phyloP scores from a whole-genome alignment of 1,139 yeast species.

The Candida frijolesensis region DNA sequence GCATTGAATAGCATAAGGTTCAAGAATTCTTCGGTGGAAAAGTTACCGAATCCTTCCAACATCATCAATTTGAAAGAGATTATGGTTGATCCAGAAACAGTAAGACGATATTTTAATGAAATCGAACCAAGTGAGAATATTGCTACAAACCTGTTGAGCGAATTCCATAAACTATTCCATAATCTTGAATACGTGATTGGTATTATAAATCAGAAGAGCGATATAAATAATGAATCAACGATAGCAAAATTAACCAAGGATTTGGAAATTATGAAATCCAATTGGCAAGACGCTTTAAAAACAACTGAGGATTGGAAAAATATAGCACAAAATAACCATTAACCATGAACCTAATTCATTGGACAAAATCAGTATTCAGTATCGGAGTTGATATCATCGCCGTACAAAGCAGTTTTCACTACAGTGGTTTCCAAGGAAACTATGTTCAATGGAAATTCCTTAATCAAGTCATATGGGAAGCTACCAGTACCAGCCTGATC shows the following conservation, averaged over 20 bases:
- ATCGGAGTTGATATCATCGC: neutral
- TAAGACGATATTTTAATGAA: constrained; percentile 29
- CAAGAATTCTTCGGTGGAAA: constrained; percentile 8
- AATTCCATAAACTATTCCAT: constrained; percentile 32
- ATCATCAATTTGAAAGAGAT: constrained; percentile 29
- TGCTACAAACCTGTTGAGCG: constrained; percentile 37
- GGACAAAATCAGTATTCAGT: neutral
- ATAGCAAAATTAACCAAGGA: constrained; percentile 36
- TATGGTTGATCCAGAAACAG: constrained; percentile 21
- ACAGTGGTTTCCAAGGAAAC: constrained; percentile 38
- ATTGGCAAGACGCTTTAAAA: constrained; percentile 48
- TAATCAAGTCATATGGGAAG: constrained; percentile 21
- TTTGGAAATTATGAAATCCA: constrained; percentile 36
- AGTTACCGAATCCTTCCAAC: constrained; percentile 38
- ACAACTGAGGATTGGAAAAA: constrained; percentile 52
- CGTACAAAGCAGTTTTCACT: constrained; percentile 16
- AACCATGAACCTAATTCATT: neutral
- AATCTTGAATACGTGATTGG: constrained; percentile 19
- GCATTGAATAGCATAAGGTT: constrained; percentile 23
- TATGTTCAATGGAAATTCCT: constrained; percentile 34
- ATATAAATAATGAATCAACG: constrained; percentile 13
- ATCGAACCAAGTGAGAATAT: constrained; percentile 41
- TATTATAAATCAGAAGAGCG: constrained; percentile 7
- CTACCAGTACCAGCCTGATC: constrained; percentile 10
- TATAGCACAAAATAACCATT: constrained; percentile 8